phyloP scores from a whole-genome alignment of 2,329 filamentous ascomycete species.

The Harringtonia lauricola region DNA sequence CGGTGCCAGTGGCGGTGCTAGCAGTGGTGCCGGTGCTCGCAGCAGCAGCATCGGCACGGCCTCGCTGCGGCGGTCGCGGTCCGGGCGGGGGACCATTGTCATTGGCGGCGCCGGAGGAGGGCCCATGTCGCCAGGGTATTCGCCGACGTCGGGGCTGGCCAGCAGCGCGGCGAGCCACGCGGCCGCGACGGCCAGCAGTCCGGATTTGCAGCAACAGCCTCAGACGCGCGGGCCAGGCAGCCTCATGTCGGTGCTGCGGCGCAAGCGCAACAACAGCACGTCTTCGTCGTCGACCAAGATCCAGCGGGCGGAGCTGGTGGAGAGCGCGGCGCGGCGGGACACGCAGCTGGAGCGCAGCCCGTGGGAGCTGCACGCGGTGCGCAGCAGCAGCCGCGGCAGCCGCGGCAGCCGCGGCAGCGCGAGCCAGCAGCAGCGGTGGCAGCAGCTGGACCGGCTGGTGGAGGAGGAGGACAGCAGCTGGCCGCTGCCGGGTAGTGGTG shows the following conservation, averaged over 20 bases:
- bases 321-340: constrained; percentile 51
- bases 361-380: constrained; percentile 39
- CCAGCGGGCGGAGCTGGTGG: constrained; percentile 37
- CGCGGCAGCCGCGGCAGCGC: neutral
- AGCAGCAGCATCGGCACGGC: constrained; percentile 11
- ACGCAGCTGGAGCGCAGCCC: constrained; percentile 48
- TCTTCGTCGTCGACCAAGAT: constrained; percentile 23
- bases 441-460: constrained; percentile 14
- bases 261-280: constrained; percentile 41
- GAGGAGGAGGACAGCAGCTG: neutral
- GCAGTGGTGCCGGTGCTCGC: too few relatives aligned
- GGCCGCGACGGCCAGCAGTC: neutral
- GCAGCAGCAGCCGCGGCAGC: constrained; percentile 21
- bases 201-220: too few relatives aligned
- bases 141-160: constrained; percentile 1
- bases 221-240: constrained; percentile 27
- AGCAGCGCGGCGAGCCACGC: constrained; percentile 10
- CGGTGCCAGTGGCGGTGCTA: too few relatives aligned
- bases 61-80: constrained; percentile 27
- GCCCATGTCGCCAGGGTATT: constrained; percentile 12
- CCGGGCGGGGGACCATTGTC: constrained; percentile 26
- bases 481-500: too few relatives aligned
- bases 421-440: constrained; percentile 13
- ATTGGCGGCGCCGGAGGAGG: too few relatives aligned
- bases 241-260: constrained; percentile 50